Evolutionary conservation across 129 eudicot species (phyloP).

Genomic region (Helianthus tuberosus): DNA sequence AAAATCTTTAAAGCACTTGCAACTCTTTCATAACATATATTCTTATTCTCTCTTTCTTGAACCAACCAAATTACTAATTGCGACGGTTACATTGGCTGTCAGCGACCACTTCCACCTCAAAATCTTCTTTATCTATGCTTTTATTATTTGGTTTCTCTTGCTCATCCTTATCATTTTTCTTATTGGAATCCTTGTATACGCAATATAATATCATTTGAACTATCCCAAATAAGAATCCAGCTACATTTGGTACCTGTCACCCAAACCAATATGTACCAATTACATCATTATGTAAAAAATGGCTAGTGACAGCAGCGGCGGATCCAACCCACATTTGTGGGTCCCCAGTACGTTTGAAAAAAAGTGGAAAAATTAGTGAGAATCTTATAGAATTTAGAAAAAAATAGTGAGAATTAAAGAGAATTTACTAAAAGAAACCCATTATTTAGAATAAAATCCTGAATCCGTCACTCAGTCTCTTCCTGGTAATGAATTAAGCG

Average conservation of each 20-base stretch:
- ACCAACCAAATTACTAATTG: slow-evolving; percentile 11
- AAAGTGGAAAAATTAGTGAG: no score
- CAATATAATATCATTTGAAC: slow-evolving; percentile 61
- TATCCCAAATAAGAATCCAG: slow-evolving; percentile 63
- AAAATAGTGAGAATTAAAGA: no score
- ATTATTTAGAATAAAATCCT: no score
- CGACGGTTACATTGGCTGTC: slow-evolving; percentile 1
- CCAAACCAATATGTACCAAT: not conserved
- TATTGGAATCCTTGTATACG: slow-evolving; percentile 50
- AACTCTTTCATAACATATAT: not conserved
- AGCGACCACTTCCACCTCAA: slow-evolving; percentile 28
- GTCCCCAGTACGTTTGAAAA: no score
- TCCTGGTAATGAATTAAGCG: no score
- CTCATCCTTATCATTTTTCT: slow-evolving; percentile 13
- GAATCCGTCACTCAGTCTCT: no score
- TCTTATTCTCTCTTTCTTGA: slow-evolving; percentile 16
- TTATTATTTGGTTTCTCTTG: slow-evolving; percentile 6
- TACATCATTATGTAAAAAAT: not conserved
- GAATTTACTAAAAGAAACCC: no score
- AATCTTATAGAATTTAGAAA: no score
- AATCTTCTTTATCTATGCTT: not conserved
- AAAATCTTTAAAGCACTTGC: slow-evolving; percentile 7
- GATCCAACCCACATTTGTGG: no score
- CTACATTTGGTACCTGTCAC: slow-evolving; percentile 60
- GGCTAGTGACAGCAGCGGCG: no score